Percentiles rank a stretch among this genome's conserved stretches.
Conservation (phyloP, 257 asterid species). For the Solanum pinnatisectum region DNA sequence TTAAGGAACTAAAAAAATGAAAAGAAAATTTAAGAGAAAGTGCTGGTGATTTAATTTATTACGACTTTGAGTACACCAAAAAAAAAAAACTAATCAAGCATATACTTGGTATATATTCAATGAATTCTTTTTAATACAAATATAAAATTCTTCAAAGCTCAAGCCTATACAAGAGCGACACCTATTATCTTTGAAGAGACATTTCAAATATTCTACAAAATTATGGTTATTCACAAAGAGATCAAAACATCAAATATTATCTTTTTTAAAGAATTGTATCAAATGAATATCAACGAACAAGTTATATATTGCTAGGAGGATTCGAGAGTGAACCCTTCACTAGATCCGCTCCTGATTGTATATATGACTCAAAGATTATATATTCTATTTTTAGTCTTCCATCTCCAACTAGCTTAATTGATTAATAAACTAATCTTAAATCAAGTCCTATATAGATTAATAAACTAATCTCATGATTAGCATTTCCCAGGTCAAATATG, state of each 20-base stretch:
- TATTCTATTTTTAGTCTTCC: background rate
- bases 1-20: background rate
- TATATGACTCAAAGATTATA: too few relatives aligned
- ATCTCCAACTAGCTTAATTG: too few relatives aligned
- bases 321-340: background rate
- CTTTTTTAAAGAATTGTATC: too few relatives aligned
- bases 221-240: too few relatives aligned
- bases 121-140: background rate
- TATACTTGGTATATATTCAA: background rate
- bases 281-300: accelerated
- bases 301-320: background rate
- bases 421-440: too few relatives aligned
- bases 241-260: too few relatives aligned
- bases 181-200: background rate
- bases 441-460: too few relatives aligned
- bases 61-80: too few relatives aligned
- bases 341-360: background rate
- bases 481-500: too few relatives aligned
- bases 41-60: background rate
- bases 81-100: background rate
- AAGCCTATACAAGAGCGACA: background rate
- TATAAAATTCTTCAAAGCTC: background rate
- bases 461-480: too few relatives aligned
- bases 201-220: too few relatives aligned
- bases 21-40: background rate